These are phyloP conservation scores for Talaromyces nanjingensis DNA, from an alignment of 495 filamentous ascomycete species.

Conservation along the genomic window DNA sequence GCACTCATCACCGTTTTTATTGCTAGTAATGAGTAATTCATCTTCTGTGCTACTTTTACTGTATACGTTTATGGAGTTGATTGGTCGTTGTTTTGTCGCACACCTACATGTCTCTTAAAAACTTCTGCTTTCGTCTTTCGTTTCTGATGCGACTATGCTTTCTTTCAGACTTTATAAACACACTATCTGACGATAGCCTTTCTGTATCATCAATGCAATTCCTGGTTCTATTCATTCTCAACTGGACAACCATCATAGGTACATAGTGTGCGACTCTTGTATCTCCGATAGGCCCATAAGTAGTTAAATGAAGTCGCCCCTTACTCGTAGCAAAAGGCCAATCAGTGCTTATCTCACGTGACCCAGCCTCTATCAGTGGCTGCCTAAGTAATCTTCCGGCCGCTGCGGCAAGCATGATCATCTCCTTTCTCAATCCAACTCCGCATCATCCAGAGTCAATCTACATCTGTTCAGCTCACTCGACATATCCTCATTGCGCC, in stretches of 20 bases:
- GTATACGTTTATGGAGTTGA: slow-evolving; percentile 8
- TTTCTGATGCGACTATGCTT: slow-evolving; percentile 3
- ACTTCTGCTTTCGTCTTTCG: neutral
- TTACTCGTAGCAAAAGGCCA: neutral
- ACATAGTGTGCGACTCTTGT: neutral
- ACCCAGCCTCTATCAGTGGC: neutral
- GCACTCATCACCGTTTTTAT: slow-evolving; percentile 3
- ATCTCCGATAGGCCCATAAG: neutral
- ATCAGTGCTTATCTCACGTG: neutral
- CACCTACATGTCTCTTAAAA: neutral
- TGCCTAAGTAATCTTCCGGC: neutral
- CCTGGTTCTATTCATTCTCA: slow-evolving; percentile 2
- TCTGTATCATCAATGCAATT: slow-evolving; percentile 11
- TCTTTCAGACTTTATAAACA: slow-evolving; percentile 13
- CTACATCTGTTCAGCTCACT: neutral
- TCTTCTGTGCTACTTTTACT: slow-evolving; percentile 8
- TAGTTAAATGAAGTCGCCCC: neutral
- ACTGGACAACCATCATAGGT: neutral
- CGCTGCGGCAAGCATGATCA: neutral
- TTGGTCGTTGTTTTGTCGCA: neutral
- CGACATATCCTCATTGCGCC: neutral
- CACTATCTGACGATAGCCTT: slow-evolving; percentile 11
- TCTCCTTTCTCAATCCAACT: neutral
- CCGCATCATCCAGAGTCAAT: neutral
- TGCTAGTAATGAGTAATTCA: slow-evolving; percentile 11